Base-by-base conservation (phyloP, 768 basidiomycete species). In the Rhodotorula sphaerocarpa region DNA sequence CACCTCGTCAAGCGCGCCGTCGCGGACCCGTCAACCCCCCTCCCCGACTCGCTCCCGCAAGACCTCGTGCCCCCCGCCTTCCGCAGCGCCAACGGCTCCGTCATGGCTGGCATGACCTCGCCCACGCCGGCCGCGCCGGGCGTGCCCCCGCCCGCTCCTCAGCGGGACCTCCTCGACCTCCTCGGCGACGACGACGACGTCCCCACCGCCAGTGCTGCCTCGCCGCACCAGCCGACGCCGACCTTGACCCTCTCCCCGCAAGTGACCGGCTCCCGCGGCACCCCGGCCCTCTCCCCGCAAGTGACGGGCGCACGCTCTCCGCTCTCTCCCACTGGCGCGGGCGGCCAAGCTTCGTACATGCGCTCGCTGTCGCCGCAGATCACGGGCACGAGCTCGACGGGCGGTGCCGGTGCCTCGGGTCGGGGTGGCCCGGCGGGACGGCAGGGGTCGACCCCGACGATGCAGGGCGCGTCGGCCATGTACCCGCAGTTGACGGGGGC, bases 1-100 rank as follows among this genome's bases (percentile, higher is more conserved):
- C 83, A 93, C 76, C 81, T 99, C 41, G 96, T 99, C 70, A 87
- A 88, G 75, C 82, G 81, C 72, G 90, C 86, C 75, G 77, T 95
- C 14, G 79, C 82, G 11, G 91, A 93, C 23, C 83, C 82, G 65
- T 85, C 87, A 4, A 76, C 95, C 48, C 76, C 77, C 5, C 36
- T 69, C 3, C 89, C 90, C 1, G 70, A 79, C 1, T 73, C 75
- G n/a, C 78, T 99, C 33, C 89, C 90, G 7, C 76, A 75, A 42
- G 81, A 83, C 39, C 79, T 97, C 50, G 74, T 95, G 10, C 95
- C 95, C 11, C 92, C 91, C 3, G 83, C 86, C 3, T 79, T 87
- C 78, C 85, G 91, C 31, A 71, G 72, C 4, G 70, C 73, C 7
- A 20, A 20, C 48, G 33, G 48, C 30, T n/a, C n/a, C n/a, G n/a